A percentile compares a stretch with the other conserved stretches of the same genome.
phyloP scores from a whole-genome alignment of 1,284 basidiomycete species.

The Sutorius eximius region DNA sequence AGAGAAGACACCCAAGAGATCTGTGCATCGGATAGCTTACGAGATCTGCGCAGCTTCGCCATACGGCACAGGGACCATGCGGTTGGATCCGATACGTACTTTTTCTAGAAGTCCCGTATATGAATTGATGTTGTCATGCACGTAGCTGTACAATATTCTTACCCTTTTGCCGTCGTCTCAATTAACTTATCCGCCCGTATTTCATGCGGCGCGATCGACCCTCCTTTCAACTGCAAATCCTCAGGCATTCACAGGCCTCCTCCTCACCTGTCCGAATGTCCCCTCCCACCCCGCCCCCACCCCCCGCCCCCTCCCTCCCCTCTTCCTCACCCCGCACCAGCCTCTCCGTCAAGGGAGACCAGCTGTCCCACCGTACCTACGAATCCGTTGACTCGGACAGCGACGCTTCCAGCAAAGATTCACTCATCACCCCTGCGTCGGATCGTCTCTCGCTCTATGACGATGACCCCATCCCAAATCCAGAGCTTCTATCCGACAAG shows the following conservation, averaged over 20 bases:
- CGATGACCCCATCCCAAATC: slow-evolving; percentile 7
- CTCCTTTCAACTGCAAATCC: slow-evolving; percentile 12
- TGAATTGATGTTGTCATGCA: not conserved
- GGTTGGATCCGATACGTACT: no score
- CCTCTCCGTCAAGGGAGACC: not conserved
- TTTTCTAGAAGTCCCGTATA: no score
- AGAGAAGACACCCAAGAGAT: no score
- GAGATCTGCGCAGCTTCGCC: no score
- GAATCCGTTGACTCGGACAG: slow-evolving; percentile 13
- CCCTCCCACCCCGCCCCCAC: not conserved
- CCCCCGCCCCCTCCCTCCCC: not conserved
- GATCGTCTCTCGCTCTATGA: slow-evolving; percentile 3
- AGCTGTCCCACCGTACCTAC: not conserved
- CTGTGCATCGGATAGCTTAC: no score
- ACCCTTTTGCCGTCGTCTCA: not conserved
- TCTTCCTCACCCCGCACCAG: not conserved
- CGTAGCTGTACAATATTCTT: no score
- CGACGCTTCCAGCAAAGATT: slow-evolving; percentile 8
- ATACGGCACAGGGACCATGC: no score
- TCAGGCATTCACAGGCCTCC: not conserved
- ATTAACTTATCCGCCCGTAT: slow-evolving; percentile 9
- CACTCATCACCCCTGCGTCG: not conserved
- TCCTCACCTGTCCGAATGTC: slow-evolving; percentile 3
- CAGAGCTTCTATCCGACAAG: slow-evolving; percentile 5
- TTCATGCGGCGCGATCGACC: slow-evolving; percentile 4